Base-by-base conservation (phyloP, 2,329 filamentous ascomycete species). In the Nectriaceae sp. region DNA sequence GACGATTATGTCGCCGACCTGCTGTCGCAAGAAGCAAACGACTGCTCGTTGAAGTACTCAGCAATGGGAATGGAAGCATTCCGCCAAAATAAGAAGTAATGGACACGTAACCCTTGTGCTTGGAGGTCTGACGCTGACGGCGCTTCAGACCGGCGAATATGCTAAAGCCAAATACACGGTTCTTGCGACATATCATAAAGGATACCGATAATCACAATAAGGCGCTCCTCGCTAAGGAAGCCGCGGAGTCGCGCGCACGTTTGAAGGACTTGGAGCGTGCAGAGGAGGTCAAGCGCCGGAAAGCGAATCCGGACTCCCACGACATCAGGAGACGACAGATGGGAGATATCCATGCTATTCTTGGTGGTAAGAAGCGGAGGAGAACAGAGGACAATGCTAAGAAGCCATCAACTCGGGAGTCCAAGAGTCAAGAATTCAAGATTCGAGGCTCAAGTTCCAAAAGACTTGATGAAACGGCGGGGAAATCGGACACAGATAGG, bases 161-260 rank as follows among this genome's bases (percentile, higher is more conserved):
- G 54, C 90, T 89, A 1, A 97, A 93, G 66, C 92, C 93, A 3
- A 97, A 99, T 63, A 97, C 89, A 0, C 82, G 88, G 26, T 97
- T 97, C 65, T 74, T 99, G 36, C 85, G 85, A 49, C 88, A 94
- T 62, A 89, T 97, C 47, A 90, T 99, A 53, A 88, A 87, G 54
- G 88, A 94, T 57, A 95, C 90, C 8, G 88, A 95, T 60, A 87
- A 72, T 45, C 93, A 99, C 71, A 99, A 99, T 78, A 84, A 88
- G 20, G 88, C 90, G 1, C 76, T 97, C 22, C 82, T 90, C 16
- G 89, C 88, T 1, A 95, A 87, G 63, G 93, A 97, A 67, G 85
- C 86, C 21, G 84, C 88, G 40, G 92, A 97, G 56, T 85, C 90
- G 0, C 79, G 79, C 52, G 84, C 84, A 4, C 84, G 90, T 18